Evolutionary conservation across 179 eudicot genomes (phyloP).

Genomic region (Monotropa hypopitys): DNA sequence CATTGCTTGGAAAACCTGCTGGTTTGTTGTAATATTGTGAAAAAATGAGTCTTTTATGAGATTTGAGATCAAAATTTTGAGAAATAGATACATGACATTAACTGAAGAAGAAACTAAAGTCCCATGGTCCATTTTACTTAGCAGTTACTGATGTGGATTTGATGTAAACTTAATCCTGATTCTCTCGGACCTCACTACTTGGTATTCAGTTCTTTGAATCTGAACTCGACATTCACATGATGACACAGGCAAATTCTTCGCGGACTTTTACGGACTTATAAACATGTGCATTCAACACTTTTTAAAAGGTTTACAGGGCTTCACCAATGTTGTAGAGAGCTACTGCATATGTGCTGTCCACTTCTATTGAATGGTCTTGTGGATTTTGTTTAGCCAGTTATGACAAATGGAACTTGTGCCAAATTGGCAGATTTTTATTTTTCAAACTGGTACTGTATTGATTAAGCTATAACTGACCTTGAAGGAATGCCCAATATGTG

Average conservation of each 20-base stretch:
- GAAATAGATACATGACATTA: neutral
- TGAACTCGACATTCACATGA: neutral
- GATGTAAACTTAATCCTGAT: neutral
- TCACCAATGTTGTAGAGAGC: neutral
- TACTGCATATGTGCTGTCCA: neutral
- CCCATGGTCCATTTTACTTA: neutral
- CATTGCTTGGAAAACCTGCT: conserved; percentile 7
- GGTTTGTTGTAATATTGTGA: neutral
- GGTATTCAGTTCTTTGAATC: neutral
- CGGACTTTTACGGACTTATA: neutral
- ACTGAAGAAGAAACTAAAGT: neutral
- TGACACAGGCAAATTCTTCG: neutral
- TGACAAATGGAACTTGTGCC: neutral
- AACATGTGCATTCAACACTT: neutral
- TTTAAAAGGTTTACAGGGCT: neutral
- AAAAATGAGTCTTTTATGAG: neutral
- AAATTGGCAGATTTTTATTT: neutral
- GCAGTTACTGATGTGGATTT: conserved; percentile 3
- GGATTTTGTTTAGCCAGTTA: neutral
- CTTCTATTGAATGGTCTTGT: neutral
- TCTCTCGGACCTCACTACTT: neutral
- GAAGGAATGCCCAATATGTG: neutral
- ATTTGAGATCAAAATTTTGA: neutral
- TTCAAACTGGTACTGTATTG: neutral
- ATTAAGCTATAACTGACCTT: neutral